Base-by-base conservation (phyloP, 2,329 filamentous ascomycete species). In the Aspergillus carbonarius region DNA sequence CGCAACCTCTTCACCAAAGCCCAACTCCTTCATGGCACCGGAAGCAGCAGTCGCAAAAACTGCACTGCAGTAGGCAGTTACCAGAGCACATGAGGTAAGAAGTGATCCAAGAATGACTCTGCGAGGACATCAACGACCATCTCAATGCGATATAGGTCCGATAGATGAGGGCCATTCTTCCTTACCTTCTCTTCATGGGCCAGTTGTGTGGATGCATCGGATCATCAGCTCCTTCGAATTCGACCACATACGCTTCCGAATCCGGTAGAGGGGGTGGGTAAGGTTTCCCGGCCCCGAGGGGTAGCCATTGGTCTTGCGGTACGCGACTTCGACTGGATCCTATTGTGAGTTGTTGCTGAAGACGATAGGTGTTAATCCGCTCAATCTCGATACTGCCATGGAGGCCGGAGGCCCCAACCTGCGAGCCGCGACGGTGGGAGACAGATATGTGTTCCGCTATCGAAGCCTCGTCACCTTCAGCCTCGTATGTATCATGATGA, bases 31-130 rank as follows among this genome's bases (percentile, higher is more conserved):
- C 20, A 83, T 82, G 5, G 90, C 80, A 13, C 76, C 67, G 5
- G 63, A 60, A 1, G 86, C 88, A 4, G 87, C 86, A 25, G 85
- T 78, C 1, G 87, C 89, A 76, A 90, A 91, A 67, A 90, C 85
- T 71, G 83, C 86, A 5, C 70, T 73, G 0, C 74, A 77, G 56
- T 83, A 83, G 0, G 81, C 78, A 1, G 78, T 73, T 2, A 75
- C 69, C 13, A 83, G 69, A 2, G 64, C 65, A 52, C 59, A 60
- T 32, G 57, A 69, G 6, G 57, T 63, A 15, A 67, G 47, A 3
- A 66, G 56, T 6, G 54, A 60, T 5, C 58, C 64, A 4, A 66
- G 58, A 17, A 59, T 37, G 8, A 66, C 25, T 39, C 66, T 68
- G 9, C 3, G 9, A 6, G 18, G 13, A 10, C 30, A 35, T 61